Conservation (phyloP, 306 rosid species). For the Lathyrus tuberosus region DNA sequence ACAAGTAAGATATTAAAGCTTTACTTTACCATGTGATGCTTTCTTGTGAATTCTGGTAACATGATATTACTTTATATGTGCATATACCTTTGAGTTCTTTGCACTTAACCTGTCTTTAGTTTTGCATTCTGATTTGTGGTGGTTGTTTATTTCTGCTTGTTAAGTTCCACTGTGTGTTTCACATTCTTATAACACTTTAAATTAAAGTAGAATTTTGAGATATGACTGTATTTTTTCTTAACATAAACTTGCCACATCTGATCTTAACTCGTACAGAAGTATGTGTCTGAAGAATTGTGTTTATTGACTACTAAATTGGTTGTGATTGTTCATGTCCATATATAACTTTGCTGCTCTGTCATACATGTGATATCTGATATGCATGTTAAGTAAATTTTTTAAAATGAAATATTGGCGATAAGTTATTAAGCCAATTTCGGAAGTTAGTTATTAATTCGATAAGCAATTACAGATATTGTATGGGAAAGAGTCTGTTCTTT, state of each 20-base stretch:
- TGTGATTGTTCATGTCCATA: conserved; percentile 26
- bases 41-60: conserved; percentile 64
- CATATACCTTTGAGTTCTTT: conserved; percentile 41
- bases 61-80: conserved; percentile 40
- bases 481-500: conserved; percentile 13
- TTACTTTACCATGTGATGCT: conserved; percentile 65
- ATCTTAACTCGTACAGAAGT: conserved; percentile 2
- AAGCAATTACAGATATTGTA: conserved; percentile 23
- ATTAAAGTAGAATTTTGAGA: not conserved
- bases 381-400: too few relatives aligned
- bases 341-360: conserved; percentile 15
- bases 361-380: too few relatives aligned
- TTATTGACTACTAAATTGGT: conserved; percentile 28
- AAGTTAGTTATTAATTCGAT: too few relatives aligned
- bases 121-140: too few relatives aligned
- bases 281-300: conserved; percentile 4
- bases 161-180: too few relatives aligned
- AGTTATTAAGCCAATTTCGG: too few relatives aligned
- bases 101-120: conserved; percentile 37
- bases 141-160: too few relatives aligned
- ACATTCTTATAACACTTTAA: too few relatives aligned
- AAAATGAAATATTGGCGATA: too few relatives aligned
- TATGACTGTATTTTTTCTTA: not conserved
- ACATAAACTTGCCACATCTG: not conserved
- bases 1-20: conserved; percentile 43